Base-by-base conservation (phyloP, 2,329 filamentous ascomycete species). In the Talaromyces sp. region DNA sequence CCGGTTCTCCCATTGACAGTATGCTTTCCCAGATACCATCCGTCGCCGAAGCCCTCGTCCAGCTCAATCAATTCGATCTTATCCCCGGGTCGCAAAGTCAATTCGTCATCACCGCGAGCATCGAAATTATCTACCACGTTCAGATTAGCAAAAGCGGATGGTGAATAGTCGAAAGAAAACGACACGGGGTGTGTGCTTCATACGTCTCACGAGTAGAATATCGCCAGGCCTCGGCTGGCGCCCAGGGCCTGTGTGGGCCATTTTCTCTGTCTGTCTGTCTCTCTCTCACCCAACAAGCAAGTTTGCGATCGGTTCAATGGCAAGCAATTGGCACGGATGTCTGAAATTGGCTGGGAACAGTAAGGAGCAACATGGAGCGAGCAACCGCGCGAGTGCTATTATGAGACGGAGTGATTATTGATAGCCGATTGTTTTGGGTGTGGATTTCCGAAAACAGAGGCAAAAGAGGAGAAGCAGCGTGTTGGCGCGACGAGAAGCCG, bases 101-200 rank as follows among this genome's bases (percentile, higher is more conserved):
- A 83, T 82, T 99, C 95, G 78, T 99, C 95, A 62, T 91, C 89
- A 76, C 92, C 96, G 68, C 95, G 88, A 62, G 94, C 93, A 68
- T 88, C 82, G 75, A 99, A 98, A 78, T 97, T 92, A 78, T 99
- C 92, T 96, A 67, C n/a, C 8, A 55, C 56, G 66, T 54, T 67
- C 64, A 59, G 61, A 58, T 74, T 78, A 61, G 62, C 44, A 62
- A 59, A 59, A 40, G 50, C 61, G 10, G 56, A 42, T 1, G 18
- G 30, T 28, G 14, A 27, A 53, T 14, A 8, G 27, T n/a, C 27
- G 16, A 27, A 23, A 60, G 50, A 18, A 27, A 30, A 33, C n/a
- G 44, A n/a, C 61, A 31, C 56, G 56, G 58, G 61, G 62, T 63
- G 53, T 56, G 60, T 59, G n/a, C 9, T 36, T 79, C 78, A 72